Base-by-base conservation (phyloP, 1,139 yeast genomes). In the Blastobotrys aristatus region DNA sequence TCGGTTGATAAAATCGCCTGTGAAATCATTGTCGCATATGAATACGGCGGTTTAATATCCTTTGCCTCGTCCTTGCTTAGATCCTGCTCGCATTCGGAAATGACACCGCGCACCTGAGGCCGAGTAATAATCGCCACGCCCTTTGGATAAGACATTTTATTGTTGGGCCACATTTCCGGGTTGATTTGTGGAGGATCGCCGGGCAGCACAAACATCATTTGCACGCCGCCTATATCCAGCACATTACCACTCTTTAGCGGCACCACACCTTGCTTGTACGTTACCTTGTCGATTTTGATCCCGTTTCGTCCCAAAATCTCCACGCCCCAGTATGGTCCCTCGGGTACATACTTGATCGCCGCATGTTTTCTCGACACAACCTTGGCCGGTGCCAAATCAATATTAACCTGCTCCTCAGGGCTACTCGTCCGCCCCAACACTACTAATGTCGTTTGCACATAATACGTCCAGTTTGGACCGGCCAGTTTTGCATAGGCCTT, bases 181-280 rank as follows among this genome's bases (percentile, higher is more conserved):
- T 65, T 56, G 2, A 67, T 54, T 30, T 48, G 52, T 1, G 97
- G 96, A n/a, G 82, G 79, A 5, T 87, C 81, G 62, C 90, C 97
- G 0, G 98, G 98, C 55, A 92, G 71, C 32, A 92, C 92, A 64
- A 92, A 92, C 95, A 92, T 92, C 98, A 92, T 92, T 68, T 92
- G 98, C 13, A 96, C 90, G 2, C 97, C 97, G 8, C 97, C 97
- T 43, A 92, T 82, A 62, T 92, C 98, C 52, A 92, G 70, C 17
- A 92, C 80, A 43, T 94, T 88, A 10, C 97, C 98, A 2, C 94
- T 84, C 47, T 78, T 77, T 52, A 92, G 74, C 61, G 52, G 68
- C 64, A 48, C 79, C 54, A 51, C 70, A 16, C 76, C 56, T 75
- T 76, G 38, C 82, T 82, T 54, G 67, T 73, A 52, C 79, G 85